A percentile compares a stretch with the other conserved stretches of the same genome.
These are phyloP conservation scores for Diaporthe eres DNA, from an alignment of 2,329 filamentous ascomycete genomes.

Conservation along the genomic window DNA sequence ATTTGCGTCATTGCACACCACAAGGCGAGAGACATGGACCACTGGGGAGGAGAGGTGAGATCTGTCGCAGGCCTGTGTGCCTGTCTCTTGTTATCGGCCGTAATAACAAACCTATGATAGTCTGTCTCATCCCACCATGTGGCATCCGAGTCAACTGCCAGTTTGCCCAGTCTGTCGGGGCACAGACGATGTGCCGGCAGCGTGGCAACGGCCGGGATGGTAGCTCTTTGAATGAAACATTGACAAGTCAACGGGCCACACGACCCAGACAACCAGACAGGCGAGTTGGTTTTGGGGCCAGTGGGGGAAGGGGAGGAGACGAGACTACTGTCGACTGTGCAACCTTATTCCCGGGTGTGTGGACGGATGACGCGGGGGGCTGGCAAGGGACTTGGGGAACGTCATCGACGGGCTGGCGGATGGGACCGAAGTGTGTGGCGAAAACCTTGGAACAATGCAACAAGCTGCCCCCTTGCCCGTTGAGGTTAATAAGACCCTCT, in stretches of 20 bases:
- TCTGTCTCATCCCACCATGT: background rate
- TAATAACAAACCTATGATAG: background rate
- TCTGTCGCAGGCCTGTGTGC: background rate
- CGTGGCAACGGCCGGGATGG: conserved; percentile 19
- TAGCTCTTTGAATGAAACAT: conserved; percentile 15
- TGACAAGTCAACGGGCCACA: conserved; percentile 24
- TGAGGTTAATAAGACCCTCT: conserved; percentile 27
- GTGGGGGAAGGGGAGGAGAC: background rate
- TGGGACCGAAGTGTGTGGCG: conserved; percentile 27
- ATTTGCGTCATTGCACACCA: conserved; percentile 2
- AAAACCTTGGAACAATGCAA: conserved; percentile 28
- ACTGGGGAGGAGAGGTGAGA: background rate
- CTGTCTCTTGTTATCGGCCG: conserved; percentile 17
- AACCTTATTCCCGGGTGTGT: conserved; percentile 27
- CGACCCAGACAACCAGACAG: background rate
- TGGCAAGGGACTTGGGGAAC: conserved; percentile 17
- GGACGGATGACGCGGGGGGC: conserved; percentile 13
- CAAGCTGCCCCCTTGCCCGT: conserved; percentile 15
- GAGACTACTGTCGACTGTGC: conserved; percentile 1
- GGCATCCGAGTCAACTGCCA: conserved; percentile 19
- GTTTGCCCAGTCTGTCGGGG: conserved; percentile 21
- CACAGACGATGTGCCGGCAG: conserved; percentile 17
- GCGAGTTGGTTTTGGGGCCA: background rate
- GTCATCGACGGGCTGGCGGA: conserved; percentile 31
- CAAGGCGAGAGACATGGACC: background rate